Conservation (phyloP, 1,284 basidiomycete genomes). For the Polyporus tsugae region DNA sequence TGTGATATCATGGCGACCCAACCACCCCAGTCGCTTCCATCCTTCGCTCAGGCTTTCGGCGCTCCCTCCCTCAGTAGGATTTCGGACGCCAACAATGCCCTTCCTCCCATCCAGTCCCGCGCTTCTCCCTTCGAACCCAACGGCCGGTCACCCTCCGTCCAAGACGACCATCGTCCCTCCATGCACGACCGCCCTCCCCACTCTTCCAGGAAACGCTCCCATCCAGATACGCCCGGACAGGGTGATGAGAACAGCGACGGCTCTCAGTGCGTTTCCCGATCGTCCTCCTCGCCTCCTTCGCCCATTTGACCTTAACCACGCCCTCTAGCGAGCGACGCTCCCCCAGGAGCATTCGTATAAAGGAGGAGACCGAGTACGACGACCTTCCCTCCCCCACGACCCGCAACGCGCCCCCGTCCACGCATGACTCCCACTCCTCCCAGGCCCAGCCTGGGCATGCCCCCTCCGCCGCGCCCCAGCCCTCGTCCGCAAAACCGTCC, state of each 20-base stretch:
- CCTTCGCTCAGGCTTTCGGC: constrained; percentile 77
- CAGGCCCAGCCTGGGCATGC: constrained; percentile 9
- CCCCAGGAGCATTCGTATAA: constrained; percentile 59
- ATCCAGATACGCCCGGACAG: constrained; percentile 35
- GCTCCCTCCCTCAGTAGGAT: constrained; percentile 58
- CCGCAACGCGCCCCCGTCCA: constrained; percentile 32
- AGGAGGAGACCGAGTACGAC: constrained; percentile 68
- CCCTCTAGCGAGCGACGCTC: constrained; percentile 50
- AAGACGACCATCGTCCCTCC: constrained; percentile 39
- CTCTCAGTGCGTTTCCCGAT: constrained; percentile 46
- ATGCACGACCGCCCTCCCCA: constrained; percentile 30
- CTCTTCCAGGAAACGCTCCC: constrained; percentile 39
- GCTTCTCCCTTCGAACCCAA: constrained; percentile 41
- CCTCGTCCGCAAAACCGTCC: constrained; percentile 53
- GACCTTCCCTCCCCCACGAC: constrained; percentile 45
- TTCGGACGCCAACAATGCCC: constrained; percentile 56
- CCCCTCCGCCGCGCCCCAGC: constrained; percentile 32
- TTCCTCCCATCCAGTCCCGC: constrained; percentile 69
- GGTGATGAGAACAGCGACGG: constrained; percentile 34
- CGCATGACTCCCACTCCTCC: constrained; percentile 36
- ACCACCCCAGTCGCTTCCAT: constrained; percentile 69
- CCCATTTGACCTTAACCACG: constrained; percentile 35
- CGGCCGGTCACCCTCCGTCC: constrained; percentile 47
- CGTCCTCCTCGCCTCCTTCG: constrained; percentile 37
- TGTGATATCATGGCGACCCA: constrained; percentile 39